These are phyloP conservation scores for Galeopsis tetrahit DNA, from an alignment of 257 asterid genomes.

Conservation along the genomic window DNA sequence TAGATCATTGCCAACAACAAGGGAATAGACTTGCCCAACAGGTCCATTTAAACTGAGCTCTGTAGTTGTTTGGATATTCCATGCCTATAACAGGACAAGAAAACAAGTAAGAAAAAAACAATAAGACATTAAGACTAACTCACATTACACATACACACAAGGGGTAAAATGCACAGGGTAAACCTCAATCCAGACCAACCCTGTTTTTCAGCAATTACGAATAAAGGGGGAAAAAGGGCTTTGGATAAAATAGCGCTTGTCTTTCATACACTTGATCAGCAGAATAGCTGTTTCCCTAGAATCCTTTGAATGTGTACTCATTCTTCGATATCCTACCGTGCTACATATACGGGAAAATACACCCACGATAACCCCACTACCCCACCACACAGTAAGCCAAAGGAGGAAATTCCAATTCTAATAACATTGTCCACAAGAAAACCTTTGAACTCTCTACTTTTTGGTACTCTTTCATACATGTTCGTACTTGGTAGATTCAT, in stretches of 20 bases:
- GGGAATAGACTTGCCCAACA: conserved; percentile 93
- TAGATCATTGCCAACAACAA: conserved; percentile 80
- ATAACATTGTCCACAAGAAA: neutral
- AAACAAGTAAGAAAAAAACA: conserved; percentile 20
- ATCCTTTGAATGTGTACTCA: conserved; percentile 1
- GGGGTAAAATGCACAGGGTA: conserved; percentile 3
- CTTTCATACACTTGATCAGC: neutral
- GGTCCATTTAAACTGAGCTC: conserved; percentile 94
- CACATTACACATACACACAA: neutral
- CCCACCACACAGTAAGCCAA: neutral
- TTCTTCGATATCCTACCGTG: neutral
- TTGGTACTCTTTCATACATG: neutral
- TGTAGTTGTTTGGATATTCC: conserved; percentile 85
- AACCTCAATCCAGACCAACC: conserved; percentile 9
- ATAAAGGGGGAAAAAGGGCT: neutral
- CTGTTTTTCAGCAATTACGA: neutral
- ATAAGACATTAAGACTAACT: neutral
- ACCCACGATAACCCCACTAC: neutral
- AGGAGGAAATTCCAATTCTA: neutral
- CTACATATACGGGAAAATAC: neutral
- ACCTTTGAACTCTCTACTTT: neutral
- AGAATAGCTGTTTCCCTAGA: conserved; percentile 1
- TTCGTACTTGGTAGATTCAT: neutral
- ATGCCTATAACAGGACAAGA: conserved; percentile 63
- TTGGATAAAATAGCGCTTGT: neutral